These are phyloP conservation scores for Sporothrix brunneoviolacea DNA, from an alignment of 2,329 filamentous ascomycete genomes.

Conservation along the genomic window DNA sequence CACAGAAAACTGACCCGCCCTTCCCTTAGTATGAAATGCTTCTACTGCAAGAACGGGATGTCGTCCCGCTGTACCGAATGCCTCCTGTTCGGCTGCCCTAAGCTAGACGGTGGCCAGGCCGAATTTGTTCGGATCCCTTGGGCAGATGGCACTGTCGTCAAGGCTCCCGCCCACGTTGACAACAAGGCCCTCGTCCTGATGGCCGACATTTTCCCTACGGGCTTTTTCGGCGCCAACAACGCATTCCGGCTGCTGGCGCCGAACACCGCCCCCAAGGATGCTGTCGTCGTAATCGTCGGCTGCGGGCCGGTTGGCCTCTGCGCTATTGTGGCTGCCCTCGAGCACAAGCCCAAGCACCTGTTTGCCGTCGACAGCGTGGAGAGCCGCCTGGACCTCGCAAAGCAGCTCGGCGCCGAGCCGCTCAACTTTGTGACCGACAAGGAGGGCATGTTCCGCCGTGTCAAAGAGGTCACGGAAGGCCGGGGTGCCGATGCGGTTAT, in stretches of 20 bases:
- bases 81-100: conserved; percentile 61
- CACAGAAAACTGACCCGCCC: too few relatives aligned
- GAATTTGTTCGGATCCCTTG: conserved; percentile 76
- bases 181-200: conserved; percentile 75
- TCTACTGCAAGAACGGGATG: conserved; percentile 73
- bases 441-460: conserved; percentile 57
- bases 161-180: conserved; percentile 62
- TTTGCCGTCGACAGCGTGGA: conserved; percentile 76
- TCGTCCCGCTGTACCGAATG: conserved; percentile 70
- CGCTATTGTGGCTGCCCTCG: conserved; percentile 69
- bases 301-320: conserved; percentile 84
- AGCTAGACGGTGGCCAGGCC: conserved; percentile 72
- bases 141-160: conserved; percentile 74
- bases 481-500: conserved; percentile 81
- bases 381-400: conserved; percentile 66
- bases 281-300: conserved; percentile 72
- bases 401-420: conserved; percentile 69
- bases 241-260: conserved; percentile 58
- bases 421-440: conserved; percentile 68
- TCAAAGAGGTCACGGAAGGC: conserved; percentile 69
- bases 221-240: conserved; percentile 76
- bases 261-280: conserved; percentile 51
- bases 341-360: conserved; percentile 66
- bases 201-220: conserved; percentile 88
- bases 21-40: conserved; percentile 58